phyloP scores from a whole-genome alignment of 1,284 basidiomycete species.

The Trametes polyzona region DNA sequence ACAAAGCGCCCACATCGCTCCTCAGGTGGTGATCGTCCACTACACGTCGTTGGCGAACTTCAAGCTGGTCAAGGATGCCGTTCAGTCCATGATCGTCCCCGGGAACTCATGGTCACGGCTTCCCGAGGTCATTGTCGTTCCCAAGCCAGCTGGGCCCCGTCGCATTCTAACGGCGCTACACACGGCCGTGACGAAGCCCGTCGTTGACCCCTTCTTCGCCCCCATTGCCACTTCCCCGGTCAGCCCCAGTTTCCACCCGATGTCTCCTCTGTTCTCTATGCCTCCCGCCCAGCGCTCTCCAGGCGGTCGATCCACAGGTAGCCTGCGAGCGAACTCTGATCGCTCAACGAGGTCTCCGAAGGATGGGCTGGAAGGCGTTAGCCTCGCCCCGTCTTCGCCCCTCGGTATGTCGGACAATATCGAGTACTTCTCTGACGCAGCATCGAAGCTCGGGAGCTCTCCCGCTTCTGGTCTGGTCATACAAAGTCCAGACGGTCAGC shows the following conservation, averaged over 20 bases:
- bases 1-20: constrained; percentile 33
- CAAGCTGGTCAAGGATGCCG: constrained; percentile 83
- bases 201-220: constrained; percentile 86
- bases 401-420: constrained; percentile 75
- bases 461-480: constrained; percentile 90
- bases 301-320: constrained; percentile 45
- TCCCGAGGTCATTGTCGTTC: constrained; percentile 92
- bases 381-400: constrained; percentile 69
- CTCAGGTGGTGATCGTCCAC: constrained; percentile 74
- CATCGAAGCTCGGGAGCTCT: constrained; percentile 71
- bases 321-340: constrained; percentile 62
- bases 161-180: constrained; percentile 89
- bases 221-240: constrained; percentile 92
- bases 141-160: constrained; percentile 92
- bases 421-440: constrained; percentile 87
- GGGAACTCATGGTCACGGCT: constrained; percentile 44
- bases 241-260: constrained; percentile 58
- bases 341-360: constrained; percentile 60
- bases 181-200: constrained; percentile 82
- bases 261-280: constrained; percentile 48
- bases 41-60: constrained; percentile 91
- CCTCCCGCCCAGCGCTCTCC: constrained; percentile 44
- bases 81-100: constrained; percentile 68
- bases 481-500: constrained; percentile 90
- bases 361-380: constrained; percentile 41